Base-by-base conservation (phyloP, 371 early-diverging fungal genomes). In the Mucor circinelloides region DNA sequence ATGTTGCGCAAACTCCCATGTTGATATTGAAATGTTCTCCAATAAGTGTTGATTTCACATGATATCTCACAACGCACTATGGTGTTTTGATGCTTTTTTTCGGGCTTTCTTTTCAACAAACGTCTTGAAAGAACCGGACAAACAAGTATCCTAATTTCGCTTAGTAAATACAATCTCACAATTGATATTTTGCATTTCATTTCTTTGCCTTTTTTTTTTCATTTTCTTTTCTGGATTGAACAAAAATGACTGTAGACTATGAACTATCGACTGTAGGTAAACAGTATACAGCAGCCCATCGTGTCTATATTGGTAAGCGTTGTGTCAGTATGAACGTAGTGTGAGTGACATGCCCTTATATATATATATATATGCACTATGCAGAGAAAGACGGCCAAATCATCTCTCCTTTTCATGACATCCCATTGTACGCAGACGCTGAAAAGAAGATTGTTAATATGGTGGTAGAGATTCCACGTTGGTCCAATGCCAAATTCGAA, bases 401-500 rank as follows among this genome's bases (percentile, higher is more conserved):
- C 8, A 85, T 99, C 66, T 99, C 99, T 30, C 95, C 99, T 54
- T 99, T 99, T 87, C 99, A 99, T 85, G 99, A 99, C 82, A 96
- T 99, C 77, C 99, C 99, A n/a, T 85, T 98, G 17, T 94, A 89
- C 75, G 95, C 94, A 61, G 90, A 97, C 75, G 80, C 82, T 63
- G 91, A 91, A 61, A 94, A 94, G 80, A 90, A 88, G 46, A 81
- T 95, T 69, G 80, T 95, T 76, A 98, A 99, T 89, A 96, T 96
- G 94, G 89, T 99, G 46, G 97, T 99, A 46, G 99, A 99, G 82
- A 97, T 99, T 65, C 99, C 99, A 52, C 91, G 99, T 63, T 99
- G 99, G 97, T 92, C 98, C 68, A 99, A 99, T 85, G 99, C 98
- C 71, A 99, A 99, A 88, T 87, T 98, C 69, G 99, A 99, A 90